Base-by-base conservation (phyloP, 768 basidiomycete species). In the Mycena crocata region DNA sequence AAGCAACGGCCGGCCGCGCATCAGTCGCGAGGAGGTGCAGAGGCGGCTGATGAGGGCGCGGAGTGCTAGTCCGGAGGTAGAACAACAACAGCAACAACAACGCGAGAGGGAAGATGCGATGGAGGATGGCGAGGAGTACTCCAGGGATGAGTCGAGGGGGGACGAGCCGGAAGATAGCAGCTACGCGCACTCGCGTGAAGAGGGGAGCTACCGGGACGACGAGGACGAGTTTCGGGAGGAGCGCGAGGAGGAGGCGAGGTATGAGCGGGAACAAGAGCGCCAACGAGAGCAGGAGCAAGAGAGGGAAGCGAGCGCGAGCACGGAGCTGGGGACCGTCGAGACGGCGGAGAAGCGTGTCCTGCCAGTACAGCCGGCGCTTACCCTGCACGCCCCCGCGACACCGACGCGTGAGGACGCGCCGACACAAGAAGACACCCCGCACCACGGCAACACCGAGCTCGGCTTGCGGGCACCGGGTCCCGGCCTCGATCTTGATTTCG, bases 11-110 rank as follows among this genome's bases (percentile, higher is more conserved):
- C 82, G 80, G 56, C 80, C 79, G 28, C 80, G 86, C 46, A 87
- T 90, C 62, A 88, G 79, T 57, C 82, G 83, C 31, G 87, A 87
- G 57, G 85, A 86, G 51, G 82, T 90, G 23, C 83, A 86, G 64
- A 77, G 83, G 57, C 81, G 86, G 37, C 70, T 89, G 48, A 72
- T 89, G 73, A 86, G 84, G 45, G 72, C 76, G 46, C 81, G 86
- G 50, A 86, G 86, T 67, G 78, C 83, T 9, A 72, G 72, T 32
- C 70, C 74, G n/a, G 62, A 80, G 65, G 65, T 72, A 7, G 66
- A 67, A 10, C 52, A 2, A 9, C 23, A 5, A 37, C 24, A 35
- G 31, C 48, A 50, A 7, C 39, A 51, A 3, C 48, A 31, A 39
- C 24, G 34, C 26, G 30, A 34, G 3, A 23, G 2, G 23, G 51